A percentile compares a stretch with the other conserved stretches of the same genome.
Conservation (phyloP, 2,329 filamentous ascomycete species). For the Nigrospora oryzae region DNA sequence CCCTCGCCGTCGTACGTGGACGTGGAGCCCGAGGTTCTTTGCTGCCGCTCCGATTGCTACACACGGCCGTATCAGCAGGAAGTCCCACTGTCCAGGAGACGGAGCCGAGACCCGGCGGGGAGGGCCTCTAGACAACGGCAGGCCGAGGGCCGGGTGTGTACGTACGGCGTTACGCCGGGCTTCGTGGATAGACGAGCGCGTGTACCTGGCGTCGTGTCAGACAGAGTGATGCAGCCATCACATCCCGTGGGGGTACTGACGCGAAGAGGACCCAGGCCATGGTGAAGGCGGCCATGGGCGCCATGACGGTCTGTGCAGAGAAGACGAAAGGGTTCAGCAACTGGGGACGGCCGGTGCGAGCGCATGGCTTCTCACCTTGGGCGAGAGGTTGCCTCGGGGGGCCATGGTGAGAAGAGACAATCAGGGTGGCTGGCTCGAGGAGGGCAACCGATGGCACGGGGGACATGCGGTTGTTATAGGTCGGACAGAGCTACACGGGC, state of each 20-base stretch:
- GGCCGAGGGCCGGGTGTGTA: neutral
- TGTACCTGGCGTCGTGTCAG: neutral
- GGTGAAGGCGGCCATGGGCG: slow-evolving; percentile 5
- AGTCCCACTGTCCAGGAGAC: too few species aligned
- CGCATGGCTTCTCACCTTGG: neutral
- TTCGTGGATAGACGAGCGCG: slow-evolving; percentile 5
- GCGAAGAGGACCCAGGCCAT: slow-evolving; percentile 5
- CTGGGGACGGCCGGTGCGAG: neutral
- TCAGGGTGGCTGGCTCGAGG: neutral
- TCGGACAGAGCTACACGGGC: too few species aligned
- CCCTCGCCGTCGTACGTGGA: too few species aligned
- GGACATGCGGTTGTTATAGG: too few species aligned
- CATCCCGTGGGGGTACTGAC: neutral
- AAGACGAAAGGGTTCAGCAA: too few species aligned
- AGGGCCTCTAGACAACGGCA: too few species aligned
- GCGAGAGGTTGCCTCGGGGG: slow-evolving; percentile 2
- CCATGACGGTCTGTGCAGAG: slow-evolving; percentile 2
- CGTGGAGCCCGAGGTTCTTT: too few species aligned
- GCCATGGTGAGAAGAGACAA: neutral
- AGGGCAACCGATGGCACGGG: neutral
- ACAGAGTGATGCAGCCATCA: neutral
- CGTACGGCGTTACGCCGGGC: slow-evolving; percentile 3
- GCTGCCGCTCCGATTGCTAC: too few species aligned
- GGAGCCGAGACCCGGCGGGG: too few species aligned
- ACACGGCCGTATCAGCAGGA: too few species aligned